A percentile compares a stretch with the other conserved stretches of the same genome.
Conservation (phyloP, 768 basidiomycete genomes). For the Kwoniella sp. region DNA sequence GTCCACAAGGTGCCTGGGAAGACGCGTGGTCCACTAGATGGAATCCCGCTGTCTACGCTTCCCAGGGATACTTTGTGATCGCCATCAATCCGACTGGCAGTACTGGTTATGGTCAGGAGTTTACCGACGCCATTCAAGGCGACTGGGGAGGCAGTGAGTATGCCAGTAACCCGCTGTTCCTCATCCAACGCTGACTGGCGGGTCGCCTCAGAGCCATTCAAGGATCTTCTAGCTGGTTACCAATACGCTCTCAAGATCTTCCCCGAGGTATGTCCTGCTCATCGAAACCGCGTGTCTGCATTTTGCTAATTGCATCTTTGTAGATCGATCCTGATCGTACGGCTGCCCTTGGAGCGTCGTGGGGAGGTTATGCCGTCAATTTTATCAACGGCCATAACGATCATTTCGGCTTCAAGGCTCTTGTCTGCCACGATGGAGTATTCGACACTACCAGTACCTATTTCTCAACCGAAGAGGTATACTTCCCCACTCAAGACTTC, state of each 20-base stretch:
- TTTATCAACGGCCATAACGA: slow-evolving; percentile 95
- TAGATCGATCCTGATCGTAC: slow-evolving; percentile 56
- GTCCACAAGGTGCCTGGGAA: slow-evolving; percentile 70
- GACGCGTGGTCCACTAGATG: slow-evolving; percentile 88
- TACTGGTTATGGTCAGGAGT: slow-evolving; percentile 82
- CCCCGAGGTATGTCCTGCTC: slow-evolving; percentile 40
- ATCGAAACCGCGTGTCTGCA: no score
- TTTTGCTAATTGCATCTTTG: not conserved
- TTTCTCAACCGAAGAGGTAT: slow-evolving; percentile 72
- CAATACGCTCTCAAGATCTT: slow-evolving; percentile 46
- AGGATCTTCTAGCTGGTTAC: slow-evolving; percentile 56
- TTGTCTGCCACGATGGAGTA: slow-evolving; percentile 90
- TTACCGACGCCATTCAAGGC: slow-evolving; percentile 52
- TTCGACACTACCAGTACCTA: slow-evolving; percentile 64
- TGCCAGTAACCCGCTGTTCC: not conserved
- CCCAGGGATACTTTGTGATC: slow-evolving; percentile 73
- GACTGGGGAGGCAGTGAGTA: slow-evolving; percentile 56
- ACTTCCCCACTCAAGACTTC: slow-evolving; percentile 46
- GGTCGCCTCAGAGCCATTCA: slow-evolving; percentile 37
- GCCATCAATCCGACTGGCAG: slow-evolving; percentile 92
- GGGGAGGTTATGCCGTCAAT: slow-evolving; percentile 69
- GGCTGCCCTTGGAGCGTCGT: slow-evolving; percentile 71
- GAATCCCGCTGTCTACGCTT: slow-evolving; percentile 70
- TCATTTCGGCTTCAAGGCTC: slow-evolving; percentile 84
- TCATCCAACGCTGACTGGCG: slow-evolving; percentile 7